Evolutionary conservation across 2,329 filamentous ascomycete genomes (phyloP).

Genomic region (Cordyceps javanica): DNA sequence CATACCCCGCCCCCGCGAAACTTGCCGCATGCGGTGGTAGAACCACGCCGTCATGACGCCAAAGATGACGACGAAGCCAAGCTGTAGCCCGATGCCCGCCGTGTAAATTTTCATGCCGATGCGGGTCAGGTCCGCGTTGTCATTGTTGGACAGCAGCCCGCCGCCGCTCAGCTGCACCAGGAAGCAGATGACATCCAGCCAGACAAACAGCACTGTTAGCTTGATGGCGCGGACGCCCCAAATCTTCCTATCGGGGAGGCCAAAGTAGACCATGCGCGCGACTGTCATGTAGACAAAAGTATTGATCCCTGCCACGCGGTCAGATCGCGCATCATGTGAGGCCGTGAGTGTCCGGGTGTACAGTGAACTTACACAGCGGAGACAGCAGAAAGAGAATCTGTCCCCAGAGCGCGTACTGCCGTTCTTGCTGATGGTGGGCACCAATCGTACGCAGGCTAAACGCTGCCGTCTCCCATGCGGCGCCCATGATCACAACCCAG

Average conservation of each 20-base stretch:
- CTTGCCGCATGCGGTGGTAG: constrained; percentile 23
- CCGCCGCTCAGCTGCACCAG: constrained; percentile 38
- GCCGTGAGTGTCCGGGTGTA: background rate
- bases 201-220: constrained; percentile 41
- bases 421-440: constrained; percentile 31
- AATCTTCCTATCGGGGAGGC: constrained; percentile 31
- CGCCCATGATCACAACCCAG: constrained; percentile 36
- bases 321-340: background rate
- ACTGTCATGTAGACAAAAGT: constrained; percentile 40
- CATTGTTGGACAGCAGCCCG: constrained; percentile 27
- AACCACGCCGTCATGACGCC: constrained; percentile 29
- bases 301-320: constrained; percentile 30
- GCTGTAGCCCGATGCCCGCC: constrained; percentile 31
- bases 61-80: constrained; percentile 33
- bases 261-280: constrained; percentile 32
- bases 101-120: constrained; percentile 34
- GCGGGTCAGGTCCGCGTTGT: constrained; percentile 21
- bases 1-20: constrained; percentile 19
- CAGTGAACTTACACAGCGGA: constrained; percentile 29
- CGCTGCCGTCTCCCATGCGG: constrained; percentile 31
- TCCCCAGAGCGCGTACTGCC: constrained; percentile 24
- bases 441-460: constrained; percentile 32
- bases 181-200: constrained; percentile 42
- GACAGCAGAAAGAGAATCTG: constrained; percentile 35
- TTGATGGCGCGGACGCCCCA: constrained; percentile 28